Evolutionary conservation across 192 early-diverging fungal species (phyloP).

Genomic region (Geranomyces variabilis): DNA sequence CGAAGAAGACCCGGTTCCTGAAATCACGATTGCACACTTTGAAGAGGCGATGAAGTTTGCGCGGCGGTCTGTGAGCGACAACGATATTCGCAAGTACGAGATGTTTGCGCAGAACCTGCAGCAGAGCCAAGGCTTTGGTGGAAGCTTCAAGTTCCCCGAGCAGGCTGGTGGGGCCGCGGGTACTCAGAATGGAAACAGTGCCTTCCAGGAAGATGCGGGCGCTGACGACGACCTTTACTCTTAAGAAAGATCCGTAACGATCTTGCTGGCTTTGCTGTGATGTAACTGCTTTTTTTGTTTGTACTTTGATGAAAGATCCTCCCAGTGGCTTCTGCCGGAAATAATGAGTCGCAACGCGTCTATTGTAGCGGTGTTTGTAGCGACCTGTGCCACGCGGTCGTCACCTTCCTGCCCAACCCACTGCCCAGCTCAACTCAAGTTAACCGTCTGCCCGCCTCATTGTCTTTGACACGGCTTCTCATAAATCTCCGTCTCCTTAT

Average conservation of each 20-base stretch:
- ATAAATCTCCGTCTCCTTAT: no score
- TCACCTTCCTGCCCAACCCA: no score
- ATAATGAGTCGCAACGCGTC: no score
- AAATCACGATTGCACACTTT: slow-evolving; percentile 92
- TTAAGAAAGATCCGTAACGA: not conserved
- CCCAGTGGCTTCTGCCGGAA: no score
- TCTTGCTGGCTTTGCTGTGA: no score
- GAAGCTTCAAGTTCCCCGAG: slow-evolving; percentile 93
- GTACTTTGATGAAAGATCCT: no score
- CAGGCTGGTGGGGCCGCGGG: slow-evolving; percentile 30
- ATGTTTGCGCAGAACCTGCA: slow-evolving; percentile 99
- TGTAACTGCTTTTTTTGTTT: no score
- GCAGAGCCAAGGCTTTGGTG: slow-evolving; percentile 89
- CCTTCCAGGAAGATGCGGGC: slow-evolving; percentile 65
- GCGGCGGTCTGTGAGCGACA: slow-evolving; percentile 91
- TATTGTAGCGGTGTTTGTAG: no score
- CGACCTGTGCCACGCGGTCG: no score
- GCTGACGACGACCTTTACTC: slow-evolving; percentile 83
- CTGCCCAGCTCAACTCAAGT: no score
- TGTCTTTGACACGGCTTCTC: no score
- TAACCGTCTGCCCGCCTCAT: no score
- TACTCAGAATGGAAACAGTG: slow-evolving; percentile 35
- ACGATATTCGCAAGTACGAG: slow-evolving; percentile 98
- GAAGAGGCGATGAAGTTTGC: slow-evolving; percentile 99
- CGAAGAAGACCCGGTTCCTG: slow-evolving; percentile 84